Base-by-base conservation (phyloP, 495 filamentous ascomycete species). In the Eremomyces bilateralis region DNA sequence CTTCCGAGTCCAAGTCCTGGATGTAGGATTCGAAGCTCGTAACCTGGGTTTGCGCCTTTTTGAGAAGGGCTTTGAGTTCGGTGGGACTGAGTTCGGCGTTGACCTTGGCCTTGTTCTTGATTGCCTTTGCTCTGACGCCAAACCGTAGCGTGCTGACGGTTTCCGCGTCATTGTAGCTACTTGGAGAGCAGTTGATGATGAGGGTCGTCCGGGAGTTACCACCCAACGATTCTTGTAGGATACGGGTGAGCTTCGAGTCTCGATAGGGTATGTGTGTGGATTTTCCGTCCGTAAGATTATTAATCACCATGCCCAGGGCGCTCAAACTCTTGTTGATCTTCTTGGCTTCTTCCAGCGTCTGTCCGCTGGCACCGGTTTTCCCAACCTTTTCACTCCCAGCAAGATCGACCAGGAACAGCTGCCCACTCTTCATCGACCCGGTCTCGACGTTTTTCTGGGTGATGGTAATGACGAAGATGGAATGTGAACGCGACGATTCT, bases 261-360 rank as follows among this genome's bases (percentile, higher is more conserved):
- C 88, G 76, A 53, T 97, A 97, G 1, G 88, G 88, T 33, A 97
- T 70, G 43, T 95, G 82, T 21, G 74, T 77, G n/a, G 85, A 94
- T 79, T 91, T 94, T 47, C 88, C 88, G 52, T 95, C 90, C 3
- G 88, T 95, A 38, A 97, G 62, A 11, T 84, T 69, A 52, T 97
- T 97, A 64, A 97, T 97, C 50, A 97, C 88, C 82, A 93, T 97
- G 49, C 88, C 88, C 19, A 97, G 64, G 15, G 88, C 83, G 49
- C 84, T 93, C 60, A 97, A 67, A 62, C 82, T 92, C 64, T 93
- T 95, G 66, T 97, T 97, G 62, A 97, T 97, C 63, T 97, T 97
- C 62, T 97, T 95, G 18, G 90, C 88, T 51, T 97, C 88, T 50
- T 97, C 88, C 16, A 97, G 65, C 12, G 90, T 97, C 55, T 97